These are phyloP conservation scores for Rostrohypoxylon terebratum DNA, from an alignment of 495 filamentous ascomycete species.

Conservation along the genomic window DNA sequence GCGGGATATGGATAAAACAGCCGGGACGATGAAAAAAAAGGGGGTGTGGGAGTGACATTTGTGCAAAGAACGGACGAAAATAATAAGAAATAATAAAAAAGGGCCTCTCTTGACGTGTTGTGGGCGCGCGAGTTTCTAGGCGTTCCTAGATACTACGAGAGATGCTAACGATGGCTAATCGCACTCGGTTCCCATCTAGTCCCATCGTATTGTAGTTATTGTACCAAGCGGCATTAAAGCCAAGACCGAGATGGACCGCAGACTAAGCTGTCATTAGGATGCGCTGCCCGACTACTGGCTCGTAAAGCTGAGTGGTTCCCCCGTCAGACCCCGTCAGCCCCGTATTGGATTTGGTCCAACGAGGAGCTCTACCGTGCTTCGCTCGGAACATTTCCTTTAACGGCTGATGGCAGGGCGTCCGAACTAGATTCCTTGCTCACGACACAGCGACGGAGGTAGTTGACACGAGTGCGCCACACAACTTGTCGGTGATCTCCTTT, in stretches of 20 bases:
- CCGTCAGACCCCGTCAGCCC: slow-evolving; percentile 21
- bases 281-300: slow-evolving; percentile 25
- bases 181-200: slow-evolving; percentile 12
- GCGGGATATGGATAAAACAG: slow-evolving; percentile 23
- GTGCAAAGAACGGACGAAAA: slow-evolving; percentile 4
- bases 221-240: slow-evolving; percentile 31
- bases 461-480: slow-evolving; percentile 40
- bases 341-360: slow-evolving; percentile 40
- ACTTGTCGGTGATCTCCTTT: background rate
- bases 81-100: background rate
- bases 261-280: slow-evolving; percentile 21
- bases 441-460: slow-evolving; percentile 20
- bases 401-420: slow-evolving; percentile 43
- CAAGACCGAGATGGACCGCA: slow-evolving; percentile 25
- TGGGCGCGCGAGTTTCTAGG: background rate
- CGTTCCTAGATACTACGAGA: background rate
- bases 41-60: background rate
- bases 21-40: slow-evolving; percentile 5
- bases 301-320: slow-evolving; percentile 12
- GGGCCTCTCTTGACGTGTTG: background rate
- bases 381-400: slow-evolving; percentile 40
- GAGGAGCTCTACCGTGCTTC: slow-evolving; percentile 26
- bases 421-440: slow-evolving; percentile 29
- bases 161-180: slow-evolving; percentile 8
- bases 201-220: too few relatives aligned